Base-by-base conservation (phyloP, 2,329 filamentous ascomycete genomes). In the Colletotrichum lini region DNA sequence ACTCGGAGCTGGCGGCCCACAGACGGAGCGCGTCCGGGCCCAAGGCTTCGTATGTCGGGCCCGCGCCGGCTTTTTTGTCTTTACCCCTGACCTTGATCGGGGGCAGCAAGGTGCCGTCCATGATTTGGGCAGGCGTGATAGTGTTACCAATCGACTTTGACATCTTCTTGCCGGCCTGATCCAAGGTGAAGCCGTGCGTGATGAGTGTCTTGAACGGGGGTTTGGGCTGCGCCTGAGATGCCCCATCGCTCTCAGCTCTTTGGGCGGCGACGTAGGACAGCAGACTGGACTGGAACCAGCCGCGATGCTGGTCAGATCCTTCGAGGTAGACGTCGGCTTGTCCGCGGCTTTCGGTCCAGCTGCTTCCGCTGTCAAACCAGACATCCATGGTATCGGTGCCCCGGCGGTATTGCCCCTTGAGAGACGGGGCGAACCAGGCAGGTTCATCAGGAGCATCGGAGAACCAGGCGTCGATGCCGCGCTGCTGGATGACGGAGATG, bases 371-470 rank as follows among this genome's bases (percentile, higher is more conserved):
- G 80, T 99, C 96, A 76, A 99, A 99, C 96, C 96, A 99, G 12
- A 99, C 96, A 80, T 99, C 96, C 96, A 99, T 99, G 0, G 96
- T 99, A 78, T 99, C 96, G 53, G 87, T 93, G 16, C 96, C 96
- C 73, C 96, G 92, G 58, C 88, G 85, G 78, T 92, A 96, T 6
- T 83, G 78, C 10, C 85, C 85, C 16, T 86, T 83, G 2, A 98
- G 84, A 12, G 89, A 87, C 7, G 89, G 81, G 2, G 91, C 90
- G 42, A 97, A 86, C 96, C 96, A 99, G 0, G 89, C 89, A 30
- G 87, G 83, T 63, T 98, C 95, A 72, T 95, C 88, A 2, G 87
- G 84, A 16, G 88, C 84, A 79, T 98, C 96, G 0, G 93, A 94
- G 91, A 96, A 99, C 96, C 96, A 99, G 2, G 95, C 92, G 80